Base-by-base conservation (phyloP, 495 filamentous ascomycete species). In the Podospora comata region DNA sequence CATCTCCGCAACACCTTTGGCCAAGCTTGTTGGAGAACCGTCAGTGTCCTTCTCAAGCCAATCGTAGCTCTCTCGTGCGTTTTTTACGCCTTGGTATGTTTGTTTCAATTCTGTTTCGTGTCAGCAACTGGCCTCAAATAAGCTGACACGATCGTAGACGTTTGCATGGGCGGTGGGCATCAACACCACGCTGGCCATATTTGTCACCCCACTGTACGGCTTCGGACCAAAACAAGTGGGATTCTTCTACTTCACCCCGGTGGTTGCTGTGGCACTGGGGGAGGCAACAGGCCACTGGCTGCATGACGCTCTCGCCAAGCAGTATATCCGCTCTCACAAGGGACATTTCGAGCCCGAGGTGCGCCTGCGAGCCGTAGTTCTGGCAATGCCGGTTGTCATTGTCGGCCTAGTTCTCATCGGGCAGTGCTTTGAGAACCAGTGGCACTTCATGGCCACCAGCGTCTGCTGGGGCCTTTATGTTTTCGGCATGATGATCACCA, bases 401-500 rank as follows among this genome's bases (percentile, higher is more conserved):
- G 65, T 81, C 0, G 84, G 85, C 0, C 71, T 88, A 18, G 78
- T 88, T 13, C 73, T 89, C 2, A 75, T 89, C 39, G 87, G 87
- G 26, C 85, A 87, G 70, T 79, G 81, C 26, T 78, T 89, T 0
- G 79, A 85, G 65, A 73, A 81, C 32, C 71, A 68, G 3, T 87
- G 82, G 74, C 86, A 88, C 69, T 88, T 82, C 72, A 86, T 88
- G 81, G 79, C 81, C 9, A 78, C 82, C 4, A 79, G 82, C 4
- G 73, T 89, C n/a, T 81, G 76, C n/a, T 83, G 82, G 83, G 87
- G 81, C 4, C 72, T 84, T 2, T 85, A 87, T 65, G 82, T 85
- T 16, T 84, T 85, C 66, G 86, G 85, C 0, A 84, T 89, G 72
- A 89, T 92, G 84, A 83, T 91, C 72, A 82, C 85, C 13, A 90